Evolutionary conservation across 805 yeast species (phyloP).

Genomic region (Suhomyces sp.): DNA sequence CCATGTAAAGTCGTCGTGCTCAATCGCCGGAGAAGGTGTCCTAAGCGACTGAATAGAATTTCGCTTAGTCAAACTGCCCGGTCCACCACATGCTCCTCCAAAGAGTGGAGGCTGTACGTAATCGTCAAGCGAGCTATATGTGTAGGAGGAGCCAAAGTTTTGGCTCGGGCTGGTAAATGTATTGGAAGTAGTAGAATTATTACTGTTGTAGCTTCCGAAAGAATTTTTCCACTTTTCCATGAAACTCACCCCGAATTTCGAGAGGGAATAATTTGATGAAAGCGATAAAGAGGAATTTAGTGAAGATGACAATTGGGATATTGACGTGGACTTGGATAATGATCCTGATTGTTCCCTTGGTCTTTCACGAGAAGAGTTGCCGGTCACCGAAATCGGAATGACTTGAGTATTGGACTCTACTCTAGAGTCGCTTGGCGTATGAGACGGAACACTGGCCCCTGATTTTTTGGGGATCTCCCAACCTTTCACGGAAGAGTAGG

Average conservation of each 20-base stretch:
- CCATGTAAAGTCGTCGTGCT: slow-evolving; percentile 30
- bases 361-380: slow-evolving; percentile 12
- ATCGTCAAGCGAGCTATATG: slow-evolving; percentile 2
- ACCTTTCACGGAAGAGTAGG: slow-evolving; percentile 35
- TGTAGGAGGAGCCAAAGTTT: slow-evolving; percentile 2
- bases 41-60: slow-evolving; percentile 30
- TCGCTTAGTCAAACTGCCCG: slow-evolving; percentile 19
- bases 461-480: slow-evolving; percentile 48
- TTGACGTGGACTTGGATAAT: slow-evolving; percentile 35
- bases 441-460: slow-evolving; percentile 21
- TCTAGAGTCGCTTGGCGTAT: slow-evolving; percentile 11
- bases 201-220: slow-evolving; percentile 17
- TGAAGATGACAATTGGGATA: slow-evolving; percentile 42
- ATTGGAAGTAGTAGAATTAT: not conserved
- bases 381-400: slow-evolving; percentile 20
- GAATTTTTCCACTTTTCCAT: slow-evolving; percentile 45
- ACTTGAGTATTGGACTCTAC: slow-evolving; percentile 15
- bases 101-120: slow-evolving; percentile 13
- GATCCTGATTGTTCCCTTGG: slow-evolving; percentile 17
- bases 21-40: slow-evolving; percentile 37
- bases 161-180: not conserved
- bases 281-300: slow-evolving; percentile 36
- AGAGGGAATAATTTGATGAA: slow-evolving; percentile 38
- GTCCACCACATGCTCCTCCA: not conserved
- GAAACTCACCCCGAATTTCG: slow-evolving; percentile 42